Conservation (phyloP, 164 flowering plant species). For the Chimonanthus praecox region DNA sequence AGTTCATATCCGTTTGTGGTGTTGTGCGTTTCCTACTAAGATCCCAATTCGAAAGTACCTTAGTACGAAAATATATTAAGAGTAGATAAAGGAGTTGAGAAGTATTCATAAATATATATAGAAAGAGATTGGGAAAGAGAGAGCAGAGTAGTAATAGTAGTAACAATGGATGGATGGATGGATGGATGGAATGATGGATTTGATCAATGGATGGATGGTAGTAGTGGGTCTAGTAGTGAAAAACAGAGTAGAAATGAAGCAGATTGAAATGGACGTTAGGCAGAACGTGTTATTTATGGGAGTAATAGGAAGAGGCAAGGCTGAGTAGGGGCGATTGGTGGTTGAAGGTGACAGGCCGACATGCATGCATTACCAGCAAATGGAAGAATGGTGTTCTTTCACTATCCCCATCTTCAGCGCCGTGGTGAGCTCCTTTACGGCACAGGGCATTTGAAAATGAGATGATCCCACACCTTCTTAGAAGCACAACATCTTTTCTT, state of each 20-base stretch:
- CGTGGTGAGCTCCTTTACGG: background rate
- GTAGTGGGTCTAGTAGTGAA: background rate
- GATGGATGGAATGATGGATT: background rate
- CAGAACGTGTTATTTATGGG: background rate
- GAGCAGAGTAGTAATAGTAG: too few relatives aligned
- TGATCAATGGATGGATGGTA: background rate
- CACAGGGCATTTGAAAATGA: background rate
- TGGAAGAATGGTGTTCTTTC: background rate
- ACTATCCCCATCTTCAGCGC: background rate
- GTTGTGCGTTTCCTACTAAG: background rate
- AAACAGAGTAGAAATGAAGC: background rate
- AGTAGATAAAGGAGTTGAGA: too few relatives aligned
- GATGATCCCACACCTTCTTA: background rate
- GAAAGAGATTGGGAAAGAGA: too few relatives aligned
- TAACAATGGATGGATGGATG: background rate
- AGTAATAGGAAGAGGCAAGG: background rate
- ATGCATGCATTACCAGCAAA: background rate
- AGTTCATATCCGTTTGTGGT: conserved; percentile 18
- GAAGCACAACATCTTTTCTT: too few relatives aligned
- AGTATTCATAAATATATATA: background rate
- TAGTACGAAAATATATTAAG: background rate
- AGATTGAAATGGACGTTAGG: background rate
- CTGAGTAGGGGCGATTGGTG: too few relatives aligned
- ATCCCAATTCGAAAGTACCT: background rate
- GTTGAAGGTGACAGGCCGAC: background rate